phyloP scores from a whole-genome alignment of 805 yeast genomes.

The Monosporozyma servazzii region DNA sequence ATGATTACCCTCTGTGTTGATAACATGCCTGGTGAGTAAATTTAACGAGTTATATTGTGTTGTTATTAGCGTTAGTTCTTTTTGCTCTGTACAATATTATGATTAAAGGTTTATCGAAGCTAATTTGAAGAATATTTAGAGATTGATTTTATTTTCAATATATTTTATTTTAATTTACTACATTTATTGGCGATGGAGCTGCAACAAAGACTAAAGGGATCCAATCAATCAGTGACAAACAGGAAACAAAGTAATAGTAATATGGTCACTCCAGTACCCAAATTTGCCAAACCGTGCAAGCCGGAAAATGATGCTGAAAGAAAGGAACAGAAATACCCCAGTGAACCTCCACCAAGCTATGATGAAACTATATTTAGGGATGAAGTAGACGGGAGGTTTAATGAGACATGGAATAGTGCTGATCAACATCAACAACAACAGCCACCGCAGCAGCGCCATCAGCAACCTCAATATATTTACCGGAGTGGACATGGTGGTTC shows the following conservation, averaged over 20 bases:
- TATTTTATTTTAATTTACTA: not conserved
- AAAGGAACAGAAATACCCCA: conserved; percentile 5
- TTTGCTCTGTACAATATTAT: not conserved
- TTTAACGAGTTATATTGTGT: not conserved
- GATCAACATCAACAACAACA: not conserved
- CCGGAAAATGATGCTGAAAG: not conserved
- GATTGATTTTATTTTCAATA: not conserved
- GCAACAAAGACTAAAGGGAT: not conserved
- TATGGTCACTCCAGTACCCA: not conserved
- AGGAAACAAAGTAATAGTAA: too few relatives aligned
- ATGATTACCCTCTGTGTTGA: not conserved
- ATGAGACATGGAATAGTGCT: not conserved
- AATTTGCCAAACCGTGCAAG: not conserved
- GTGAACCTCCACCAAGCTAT: conserved; percentile 20
- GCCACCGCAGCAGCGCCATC: not conserved
- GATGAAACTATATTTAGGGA: conserved; percentile 17
- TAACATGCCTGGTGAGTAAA: not conserved
- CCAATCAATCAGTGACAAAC: too few relatives aligned
- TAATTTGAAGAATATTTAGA: not conserved
- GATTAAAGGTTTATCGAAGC: not conserved
- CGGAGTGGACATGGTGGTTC: not conserved
- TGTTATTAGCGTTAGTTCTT: not conserved
- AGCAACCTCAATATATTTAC: not conserved
- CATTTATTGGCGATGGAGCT: not conserved
- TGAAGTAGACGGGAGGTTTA: not conserved